phyloP scores from a whole-genome alignment of 768 basidiomycete genomes.

The Obba rivulosa region DNA sequence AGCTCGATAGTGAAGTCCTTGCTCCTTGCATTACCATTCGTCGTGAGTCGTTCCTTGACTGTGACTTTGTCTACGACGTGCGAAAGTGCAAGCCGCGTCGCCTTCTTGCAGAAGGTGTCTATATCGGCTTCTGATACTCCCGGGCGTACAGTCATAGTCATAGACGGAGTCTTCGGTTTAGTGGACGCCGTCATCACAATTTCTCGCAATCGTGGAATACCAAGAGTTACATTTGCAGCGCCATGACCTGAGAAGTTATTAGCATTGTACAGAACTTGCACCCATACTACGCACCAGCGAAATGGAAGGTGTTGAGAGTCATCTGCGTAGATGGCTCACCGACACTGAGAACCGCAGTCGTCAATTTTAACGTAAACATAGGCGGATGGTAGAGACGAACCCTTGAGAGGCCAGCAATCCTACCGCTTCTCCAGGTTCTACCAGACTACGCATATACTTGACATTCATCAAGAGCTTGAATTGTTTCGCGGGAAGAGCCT shows the following conservation, averaged over 20 bases:
- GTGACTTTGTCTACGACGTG: slow-evolving; percentile 80
- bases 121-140: slow-evolving; percentile 50
- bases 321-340: slow-evolving; percentile 99
- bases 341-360: slow-evolving; percentile 49
- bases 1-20: slow-evolving; percentile 80
- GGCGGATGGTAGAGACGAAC: slow-evolving; percentile 38
- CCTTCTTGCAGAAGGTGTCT: slow-evolving; percentile 81
- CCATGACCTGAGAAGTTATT: slow-evolving; percentile 68
- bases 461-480: slow-evolving; percentile 86
- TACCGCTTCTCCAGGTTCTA: slow-evolving; percentile 98
- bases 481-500: slow-evolving; percentile 36
- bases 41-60: slow-evolving; percentile 73
- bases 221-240: slow-evolving; percentile 97
- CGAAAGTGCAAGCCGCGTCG: slow-evolving; percentile 79
- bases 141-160: slow-evolving; percentile 73
- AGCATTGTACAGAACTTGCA: slow-evolving; percentile 27
- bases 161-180: slow-evolving; percentile 95
- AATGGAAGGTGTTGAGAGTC: slow-evolving; percentile 99
- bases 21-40: slow-evolving; percentile 61
- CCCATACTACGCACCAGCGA: slow-evolving; percentile 75
- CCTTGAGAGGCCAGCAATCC: slow-evolving; percentile 95
- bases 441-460: slow-evolving; percentile 89
- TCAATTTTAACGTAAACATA: background rate
- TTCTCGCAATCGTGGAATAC: slow-evolving; percentile 97
- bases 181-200: slow-evolving; percentile 98